phyloP scores from a whole-genome alignment of 1,139 yeast genomes.

The Geotrichum phurueaensis region DNA sequence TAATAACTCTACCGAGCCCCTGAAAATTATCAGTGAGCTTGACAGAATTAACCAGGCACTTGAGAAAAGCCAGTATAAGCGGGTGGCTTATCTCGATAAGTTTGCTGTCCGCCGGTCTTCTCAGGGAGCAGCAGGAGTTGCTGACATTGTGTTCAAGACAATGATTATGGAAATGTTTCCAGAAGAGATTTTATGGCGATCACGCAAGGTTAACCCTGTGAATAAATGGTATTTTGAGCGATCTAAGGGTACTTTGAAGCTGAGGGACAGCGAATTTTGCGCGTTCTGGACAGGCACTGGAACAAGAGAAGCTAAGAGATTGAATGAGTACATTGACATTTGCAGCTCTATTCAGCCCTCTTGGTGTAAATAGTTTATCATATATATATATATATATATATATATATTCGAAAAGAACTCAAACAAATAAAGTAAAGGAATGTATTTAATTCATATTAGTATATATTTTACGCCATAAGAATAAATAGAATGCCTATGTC shows the following conservation, averaged over 20 bases:
- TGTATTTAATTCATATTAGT: not conserved
- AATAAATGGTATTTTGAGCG: slow-evolving; percentile 97
- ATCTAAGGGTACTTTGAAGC: slow-evolving; percentile 61
- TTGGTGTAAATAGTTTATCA: slow-evolving; percentile 4
- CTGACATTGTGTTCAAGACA: slow-evolving; percentile 84
- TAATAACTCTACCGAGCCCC: slow-evolving; percentile 13
- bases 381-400: too few relatives aligned
- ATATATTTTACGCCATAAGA: not conserved
- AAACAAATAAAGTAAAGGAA: not conserved
- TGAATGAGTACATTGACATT: slow-evolving; percentile 38
- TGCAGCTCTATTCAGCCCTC: slow-evolving; percentile 44
- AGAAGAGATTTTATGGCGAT: slow-evolving; percentile 80
- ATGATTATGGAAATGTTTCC: slow-evolving; percentile 63
- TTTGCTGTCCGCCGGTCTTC: slow-evolving; percentile 78
- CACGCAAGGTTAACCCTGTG: slow-evolving; percentile 78
- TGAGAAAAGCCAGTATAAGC: slow-evolving; percentile 16
- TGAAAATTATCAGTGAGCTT: slow-evolving; percentile 16
- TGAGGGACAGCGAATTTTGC: slow-evolving; percentile 55
- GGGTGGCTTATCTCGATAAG: slow-evolving; percentile 71
- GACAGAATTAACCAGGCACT: slow-evolving; percentile 19
- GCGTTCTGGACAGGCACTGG: slow-evolving; percentile 60
- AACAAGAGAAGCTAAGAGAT: slow-evolving; percentile 32
- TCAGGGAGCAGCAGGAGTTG: slow-evolving; percentile 90
- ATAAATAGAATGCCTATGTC: not conserved
- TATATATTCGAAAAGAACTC: not conserved